Percentiles rank a stretch among this genome's conserved stretches.
Evolutionary conservation across 164 flowering plant species (phyloP).

Genomic region (Berberis thunbergii): DNA sequence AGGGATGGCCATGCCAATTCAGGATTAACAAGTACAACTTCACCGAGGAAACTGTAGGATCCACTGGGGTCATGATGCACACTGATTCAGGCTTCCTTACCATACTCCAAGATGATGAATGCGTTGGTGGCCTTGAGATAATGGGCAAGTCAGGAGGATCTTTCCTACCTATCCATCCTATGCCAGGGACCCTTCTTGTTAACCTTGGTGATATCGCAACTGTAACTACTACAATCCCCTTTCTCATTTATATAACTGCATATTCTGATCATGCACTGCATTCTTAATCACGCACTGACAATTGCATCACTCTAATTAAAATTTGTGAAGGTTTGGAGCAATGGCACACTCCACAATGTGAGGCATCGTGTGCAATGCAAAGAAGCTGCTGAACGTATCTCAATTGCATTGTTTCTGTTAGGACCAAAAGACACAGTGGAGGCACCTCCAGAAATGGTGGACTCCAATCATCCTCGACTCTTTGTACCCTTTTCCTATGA

Average conservation of each 20-base stretch:
- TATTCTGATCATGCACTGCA: neutral
- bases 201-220: slow-evolving; percentile 66
- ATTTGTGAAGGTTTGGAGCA: slow-evolving; percentile 60
- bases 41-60: slow-evolving; percentile 43
- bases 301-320: neutral
- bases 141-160: slow-evolving; percentile 34
- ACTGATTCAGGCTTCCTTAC: slow-evolving; percentile 82
- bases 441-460: slow-evolving; percentile 40
- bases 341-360: slow-evolving; percentile 54
- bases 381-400: slow-evolving; percentile 39
- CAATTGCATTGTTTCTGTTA: slow-evolving; percentile 55
- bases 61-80: slow-evolving; percentile 48
- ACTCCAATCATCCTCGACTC: slow-evolving; percentile 43
- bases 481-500: slow-evolving; percentile 40
- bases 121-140: slow-evolving; percentile 71
- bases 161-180: slow-evolving; percentile 46
- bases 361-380: slow-evolving; percentile 66
- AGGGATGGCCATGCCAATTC: slow-evolving; percentile 62
- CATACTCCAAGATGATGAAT: slow-evolving; percentile 67
- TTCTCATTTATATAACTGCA: neutral
- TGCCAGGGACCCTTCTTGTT: slow-evolving; percentile 52
- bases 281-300: neutral
- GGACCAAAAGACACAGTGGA: slow-evolving; percentile 57
- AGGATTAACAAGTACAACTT: slow-evolving; percentile 76
- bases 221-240: slow-evolving; percentile 17